Conservation (phyloP, 768 basidiomycete genomes). For the Russula virescens region DNA sequence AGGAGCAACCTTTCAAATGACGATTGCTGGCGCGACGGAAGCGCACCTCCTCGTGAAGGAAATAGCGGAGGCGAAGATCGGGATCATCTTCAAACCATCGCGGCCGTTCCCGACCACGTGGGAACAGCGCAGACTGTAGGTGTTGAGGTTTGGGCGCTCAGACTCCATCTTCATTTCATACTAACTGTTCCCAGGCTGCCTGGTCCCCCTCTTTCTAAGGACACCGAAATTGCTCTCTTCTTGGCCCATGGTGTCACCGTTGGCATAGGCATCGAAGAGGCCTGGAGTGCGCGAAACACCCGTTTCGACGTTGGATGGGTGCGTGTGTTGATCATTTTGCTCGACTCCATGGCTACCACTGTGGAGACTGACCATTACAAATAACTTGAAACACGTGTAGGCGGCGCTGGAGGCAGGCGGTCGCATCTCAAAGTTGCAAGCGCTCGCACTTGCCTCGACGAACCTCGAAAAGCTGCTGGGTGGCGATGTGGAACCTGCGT, state of each 20-base stretch:
- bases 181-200: conserved; percentile 43
- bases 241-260: conserved; percentile 65
- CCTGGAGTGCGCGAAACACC: conserved; percentile 69
- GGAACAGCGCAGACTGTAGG: conserved; percentile 62
- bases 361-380: not conserved
- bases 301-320: conserved; percentile 84
- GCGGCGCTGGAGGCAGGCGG: conserved; percentile 27
- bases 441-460: conserved; percentile 46
- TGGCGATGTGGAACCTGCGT: conserved; percentile 20
- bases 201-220: conserved; percentile 65
- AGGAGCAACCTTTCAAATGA: conserved; percentile 41
- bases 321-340: conserved; percentile 28
- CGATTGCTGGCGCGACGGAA: conserved; percentile 56
- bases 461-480: conserved; percentile 48
- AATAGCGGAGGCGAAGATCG: conserved; percentile 59
- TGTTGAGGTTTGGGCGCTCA: not conserved
- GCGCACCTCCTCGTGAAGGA: conserved; percentile 69
- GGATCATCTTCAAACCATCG: conserved; percentile 62
- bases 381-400: conserved; percentile 5
- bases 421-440: conserved; percentile 35
- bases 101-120: conserved; percentile 68
- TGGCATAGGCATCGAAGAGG: conserved; percentile 58
- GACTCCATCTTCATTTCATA: not conserved
- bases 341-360: conserved; percentile 4
- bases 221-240: conserved; percentile 55